A percentile compares a stretch with the other conserved stretches of the same genome.
Conservation (phyloP, 148 eudicot genomes). For the Amaranthus palmeri region DNA sequence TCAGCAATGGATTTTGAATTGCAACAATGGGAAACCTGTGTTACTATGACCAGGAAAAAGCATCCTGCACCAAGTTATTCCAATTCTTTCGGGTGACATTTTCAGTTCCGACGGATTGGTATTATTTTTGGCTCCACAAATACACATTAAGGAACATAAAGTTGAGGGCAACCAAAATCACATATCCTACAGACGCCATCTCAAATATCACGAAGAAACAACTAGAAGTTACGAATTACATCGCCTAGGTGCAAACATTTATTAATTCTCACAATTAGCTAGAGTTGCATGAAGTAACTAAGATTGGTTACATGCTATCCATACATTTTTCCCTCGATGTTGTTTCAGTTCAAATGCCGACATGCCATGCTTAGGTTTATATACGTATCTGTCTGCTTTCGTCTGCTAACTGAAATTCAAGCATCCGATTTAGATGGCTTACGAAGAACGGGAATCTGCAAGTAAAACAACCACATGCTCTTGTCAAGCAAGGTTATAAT, state of each 20-base stretch:
- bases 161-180: background rate
- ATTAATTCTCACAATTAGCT: background rate
- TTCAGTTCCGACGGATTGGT: too few species aligned
- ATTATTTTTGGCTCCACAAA: too few species aligned
- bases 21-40: too few species aligned
- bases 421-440: conserved; percentile 28
- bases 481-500: background rate
- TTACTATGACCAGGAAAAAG: too few species aligned
- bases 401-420: conserved; percentile 5
- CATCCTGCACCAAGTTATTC: too few species aligned
- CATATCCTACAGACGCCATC: background rate
- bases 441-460: conserved; percentile 52
- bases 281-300: background rate
- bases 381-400: background rate
- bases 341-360: background rate
- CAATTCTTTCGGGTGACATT: too few species aligned
- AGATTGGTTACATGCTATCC: background rate
- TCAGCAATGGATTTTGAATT: too few species aligned
- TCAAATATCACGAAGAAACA: background rate
- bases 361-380: background rate
- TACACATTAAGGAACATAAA: too few species aligned
- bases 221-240: background rate
- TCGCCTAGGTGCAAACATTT: background rate
- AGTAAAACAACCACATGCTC: conserved; percentile 20
- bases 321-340: background rate